Base-by-base conservation (phyloP, 176 grass and related monocot species). In the Themeda triandra region DNA sequence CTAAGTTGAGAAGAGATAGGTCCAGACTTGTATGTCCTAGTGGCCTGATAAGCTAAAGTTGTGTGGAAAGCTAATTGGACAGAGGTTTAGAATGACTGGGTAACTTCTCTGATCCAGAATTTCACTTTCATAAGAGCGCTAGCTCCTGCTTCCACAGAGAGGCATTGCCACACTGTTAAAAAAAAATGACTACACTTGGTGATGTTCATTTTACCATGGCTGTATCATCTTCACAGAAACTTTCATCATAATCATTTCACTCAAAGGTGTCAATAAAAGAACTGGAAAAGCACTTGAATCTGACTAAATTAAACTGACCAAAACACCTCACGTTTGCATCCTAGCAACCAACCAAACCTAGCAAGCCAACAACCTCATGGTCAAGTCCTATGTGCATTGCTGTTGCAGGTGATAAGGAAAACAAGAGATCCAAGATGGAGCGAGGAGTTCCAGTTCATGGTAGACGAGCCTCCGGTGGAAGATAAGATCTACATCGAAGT, bases 361-460 rank as follows among this genome's bases (percentile, higher is more conserved):
- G 0, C 45, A 14, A 46, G 36, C 36, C 4, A 49, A 21, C 49
- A 5, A 7, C 17, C 49, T 54, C 53, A 58, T 58, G 53, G 2
- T 23, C 8, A 2, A 14, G n/a, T 6, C 13, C 18, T 65, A 31
- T 73, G 40, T 73, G 32, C 79, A 80, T 60, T 77, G 18, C 79
- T 69, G 63, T 41, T 73, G 28, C 82, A 95, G 96, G 86, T 89
- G 29, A 84, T 98, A 40, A 94, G 88, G 89, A 98, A 91, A 85
- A 84, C 80, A n/a, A 90, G 96, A n/a, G 91, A 94, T 66, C 93
- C 96, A 27, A 94, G 91, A 89, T 99, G 96, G 96, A 90, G 78
- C 6, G 91, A 93, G 65, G 96, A 92, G 53, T 98, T 98, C 63
- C 96, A 95, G 71, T 98, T 98, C 66, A 83, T 95, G 62, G 70